phyloP scores from a whole-genome alignment of 768 basidiomycete species.

The Pisolithus microcarpus region DNA sequence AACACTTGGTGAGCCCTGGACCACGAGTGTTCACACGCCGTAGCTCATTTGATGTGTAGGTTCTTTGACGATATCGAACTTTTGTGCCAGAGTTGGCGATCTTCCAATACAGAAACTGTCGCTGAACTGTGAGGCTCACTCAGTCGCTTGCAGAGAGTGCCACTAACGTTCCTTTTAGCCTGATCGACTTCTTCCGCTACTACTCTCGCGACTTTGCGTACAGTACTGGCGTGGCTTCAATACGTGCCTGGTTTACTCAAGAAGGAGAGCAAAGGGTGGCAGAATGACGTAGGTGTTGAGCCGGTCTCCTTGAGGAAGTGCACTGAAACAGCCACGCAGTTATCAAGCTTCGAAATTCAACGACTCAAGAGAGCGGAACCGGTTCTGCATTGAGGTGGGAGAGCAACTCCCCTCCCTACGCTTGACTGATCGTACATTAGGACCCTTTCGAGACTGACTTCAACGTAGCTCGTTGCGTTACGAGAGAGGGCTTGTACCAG shows the following conservation, averaged over 20 bases:
- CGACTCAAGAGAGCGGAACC: conserved; percentile 80
- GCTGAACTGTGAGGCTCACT: conserved; percentile 71
- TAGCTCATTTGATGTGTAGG: conserved; percentile 33
- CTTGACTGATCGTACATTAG: conserved; percentile 31
- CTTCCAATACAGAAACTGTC: conserved; percentile 86
- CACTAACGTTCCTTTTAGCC: conserved; percentile 36
- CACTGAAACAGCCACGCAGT: conserved; percentile 24
- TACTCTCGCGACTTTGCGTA: conserved; percentile 92
- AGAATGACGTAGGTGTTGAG: conserved; percentile 66
- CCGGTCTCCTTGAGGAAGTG: not conserved
- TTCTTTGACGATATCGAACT: conserved; percentile 98
- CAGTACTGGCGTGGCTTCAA: conserved; percentile 85
- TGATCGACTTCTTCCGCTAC: conserved; percentile 97
- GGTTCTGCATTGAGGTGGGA: conserved; percentile 89
- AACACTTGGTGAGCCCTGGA: conserved; percentile 60
- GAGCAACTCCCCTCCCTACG: not conserved
- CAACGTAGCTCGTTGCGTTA: conserved; percentile 95
- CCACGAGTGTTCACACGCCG: conserved; percentile 1
- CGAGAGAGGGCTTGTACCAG: conserved; percentile 91
- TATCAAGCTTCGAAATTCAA: conserved; percentile 51
- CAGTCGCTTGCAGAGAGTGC: not conserved
- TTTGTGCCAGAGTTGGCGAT: conserved; percentile 86
- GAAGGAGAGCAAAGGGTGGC: conserved; percentile 93
- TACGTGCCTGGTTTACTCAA: conserved; percentile 81
- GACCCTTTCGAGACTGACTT: conserved; percentile 97